phyloP scores from a whole-genome alignment of 306 rosid genomes.

The Rosa lucieae region DNA sequence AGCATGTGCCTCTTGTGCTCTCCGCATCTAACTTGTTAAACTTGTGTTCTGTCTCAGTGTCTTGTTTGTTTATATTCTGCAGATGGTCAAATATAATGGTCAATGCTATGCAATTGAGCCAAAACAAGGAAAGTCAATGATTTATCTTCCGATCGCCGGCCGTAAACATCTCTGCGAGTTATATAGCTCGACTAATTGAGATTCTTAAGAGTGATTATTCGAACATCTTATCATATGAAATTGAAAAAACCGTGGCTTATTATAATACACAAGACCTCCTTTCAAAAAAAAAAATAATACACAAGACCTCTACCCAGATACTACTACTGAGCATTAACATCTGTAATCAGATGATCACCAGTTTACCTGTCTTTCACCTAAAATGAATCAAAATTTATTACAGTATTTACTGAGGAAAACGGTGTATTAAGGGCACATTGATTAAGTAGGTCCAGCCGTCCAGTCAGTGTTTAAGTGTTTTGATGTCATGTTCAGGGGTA shows the following conservation, averaged over 20 bases:
- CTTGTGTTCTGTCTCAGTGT: background rate
- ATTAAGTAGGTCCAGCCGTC: constrained; percentile 21
- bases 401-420: background rate
- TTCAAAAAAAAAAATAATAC: background rate
- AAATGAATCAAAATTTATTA: constrained; percentile 22
- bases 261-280: background rate
- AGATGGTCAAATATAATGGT: constrained; percentile 9
- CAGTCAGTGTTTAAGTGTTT: background rate
- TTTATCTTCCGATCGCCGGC: background rate
- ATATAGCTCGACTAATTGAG: background rate
- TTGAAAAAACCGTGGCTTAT: background rate
- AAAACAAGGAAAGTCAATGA: background rate
- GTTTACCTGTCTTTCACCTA: constrained; percentile 1
- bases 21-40: background rate
- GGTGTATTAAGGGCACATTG: background rate
- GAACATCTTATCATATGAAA: background rate
- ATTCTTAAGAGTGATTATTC: background rate
- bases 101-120: constrained; percentile 8
- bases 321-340: background rate
- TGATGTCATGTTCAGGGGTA: constrained; percentile 6
- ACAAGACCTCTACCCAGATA: background rate
- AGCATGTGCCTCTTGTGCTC: constrained; percentile 17
- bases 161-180: background rate
- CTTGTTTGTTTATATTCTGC: constrained; percentile 5
- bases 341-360: background rate